Percentiles rank a stretch among this genome's conserved stretches.
Evolutionary conservation across 345 rosid species (phyloP).

Genomic region (Salix viminalis): DNA sequence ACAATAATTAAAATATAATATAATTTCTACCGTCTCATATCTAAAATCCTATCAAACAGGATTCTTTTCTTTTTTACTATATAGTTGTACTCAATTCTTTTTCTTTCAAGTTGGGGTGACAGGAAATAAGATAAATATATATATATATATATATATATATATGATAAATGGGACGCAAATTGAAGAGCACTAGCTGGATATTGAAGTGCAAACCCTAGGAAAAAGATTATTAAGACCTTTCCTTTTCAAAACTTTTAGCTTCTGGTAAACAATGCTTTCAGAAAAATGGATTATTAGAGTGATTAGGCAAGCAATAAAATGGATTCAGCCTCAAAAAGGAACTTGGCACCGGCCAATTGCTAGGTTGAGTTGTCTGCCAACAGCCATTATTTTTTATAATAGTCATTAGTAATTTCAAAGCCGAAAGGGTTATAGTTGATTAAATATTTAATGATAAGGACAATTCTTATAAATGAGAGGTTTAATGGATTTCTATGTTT

Average conservation of each 20-base stretch:
- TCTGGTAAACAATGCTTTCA: slow-evolving; percentile 11
- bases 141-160: too few species aligned
- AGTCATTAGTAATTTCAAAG: neutral
- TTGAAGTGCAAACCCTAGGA: neutral
- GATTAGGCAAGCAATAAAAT: neutral
- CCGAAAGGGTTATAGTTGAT: neutral
- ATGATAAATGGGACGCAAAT: neutral
- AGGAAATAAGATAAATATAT: too few species aligned
- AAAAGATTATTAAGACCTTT: neutral
- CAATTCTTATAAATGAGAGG: neutral
- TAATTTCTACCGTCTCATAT: too few species aligned
- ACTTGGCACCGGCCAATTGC: neutral
- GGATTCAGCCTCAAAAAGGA: neutral
- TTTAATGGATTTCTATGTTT: too few species aligned
- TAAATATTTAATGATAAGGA: neutral
- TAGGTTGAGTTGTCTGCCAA: slow-evolving; percentile 5
- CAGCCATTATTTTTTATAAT: too few species aligned
- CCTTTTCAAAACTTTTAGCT: slow-evolving; percentile 4
- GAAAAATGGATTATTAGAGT: neutral
- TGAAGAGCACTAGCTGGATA: neutral
- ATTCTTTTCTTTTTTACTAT: too few species aligned
- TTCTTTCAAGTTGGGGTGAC: too few species aligned
- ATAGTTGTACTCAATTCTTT: too few species aligned
- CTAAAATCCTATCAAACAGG: too few species aligned
- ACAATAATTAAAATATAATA: too few species aligned